Base-by-base conservation (phyloP, 2,329 filamentous ascomycete genomes). In the Rutstroemia sp. region DNA sequence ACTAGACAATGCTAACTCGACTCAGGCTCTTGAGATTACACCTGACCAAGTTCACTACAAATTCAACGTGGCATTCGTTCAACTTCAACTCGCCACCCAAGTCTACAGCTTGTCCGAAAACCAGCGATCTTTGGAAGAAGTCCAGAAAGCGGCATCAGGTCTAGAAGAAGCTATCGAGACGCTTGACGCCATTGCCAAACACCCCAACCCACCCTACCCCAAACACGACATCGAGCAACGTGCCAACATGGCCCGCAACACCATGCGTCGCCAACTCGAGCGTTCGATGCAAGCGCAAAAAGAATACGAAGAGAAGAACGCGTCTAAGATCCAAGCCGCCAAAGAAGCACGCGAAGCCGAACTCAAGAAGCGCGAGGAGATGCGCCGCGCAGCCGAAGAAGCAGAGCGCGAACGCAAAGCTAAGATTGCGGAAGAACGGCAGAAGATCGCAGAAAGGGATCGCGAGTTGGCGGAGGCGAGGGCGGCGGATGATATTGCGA, bases 51-150 rank as follows among this genome's bases (percentile, higher is more conserved):
- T 92, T 30, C 90, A 96, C 72, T 89, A 94, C 71, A 90, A 94
- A 70, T 99, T 99, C 80, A 99, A 99, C 67, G 89, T 99, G 27
- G 94, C 94, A 0, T 99, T 96, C 68, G 89, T 97, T 27, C 94
- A 97, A 69, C 95, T 96, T 60, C 92, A 96, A 70, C 84, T 97
- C 54, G 92, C 92, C 19, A 87, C 87, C 47, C 82, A 88, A 30
- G 84, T 96, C 54, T 86, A 90, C 71, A 78, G 76, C 38, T 76
- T 96, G 54, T 78, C 82, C 5, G 89, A 96, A 69, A 81, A 82
- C 5, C 84, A 92, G 68, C 85, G 91, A 51, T 88, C 87, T 0
- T 78, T 92, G 3, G 79, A 81, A 58, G 91, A 97, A 66, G 83
- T 99, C 7, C 81, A 95, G 68, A 82, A 86, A 54, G 92, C 92